Percentiles rank a stretch among this genome's conserved stretches.
These are phyloP conservation scores for Mycena leptocephala DNA, from an alignment of 768 basidiomycete species.

Conservation along the genomic window DNA sequence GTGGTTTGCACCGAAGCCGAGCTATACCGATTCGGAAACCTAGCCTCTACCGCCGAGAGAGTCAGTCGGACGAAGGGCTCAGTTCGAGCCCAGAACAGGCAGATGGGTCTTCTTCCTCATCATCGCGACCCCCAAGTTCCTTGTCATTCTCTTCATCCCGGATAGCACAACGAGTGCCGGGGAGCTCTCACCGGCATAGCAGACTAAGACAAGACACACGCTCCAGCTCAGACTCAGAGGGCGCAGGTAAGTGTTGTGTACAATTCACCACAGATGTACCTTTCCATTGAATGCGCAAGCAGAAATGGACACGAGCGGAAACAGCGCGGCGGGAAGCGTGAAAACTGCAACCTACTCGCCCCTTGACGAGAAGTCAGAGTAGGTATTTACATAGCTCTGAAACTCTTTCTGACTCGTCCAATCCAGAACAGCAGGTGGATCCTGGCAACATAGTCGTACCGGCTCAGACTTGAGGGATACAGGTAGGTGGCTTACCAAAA, in stretches of 20 bases:
- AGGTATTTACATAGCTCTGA: neutral
- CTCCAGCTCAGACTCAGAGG: neutral
- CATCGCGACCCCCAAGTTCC: neutral
- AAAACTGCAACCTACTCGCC: neutral
- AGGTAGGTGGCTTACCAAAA: neutral
- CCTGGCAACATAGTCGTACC: neutral
- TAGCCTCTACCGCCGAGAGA: neutral
- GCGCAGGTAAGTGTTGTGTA: neutral
- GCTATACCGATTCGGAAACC: neutral
- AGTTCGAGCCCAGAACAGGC: neutral
- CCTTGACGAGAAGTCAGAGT: neutral
- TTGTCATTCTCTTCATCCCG: neutral
- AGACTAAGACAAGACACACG: neutral
- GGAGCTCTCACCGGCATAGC: neutral
- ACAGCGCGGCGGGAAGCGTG: neutral
- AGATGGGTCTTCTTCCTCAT: neutral
- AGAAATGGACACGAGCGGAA: neutral
- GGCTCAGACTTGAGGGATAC: neutral
- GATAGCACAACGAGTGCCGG: neutral
- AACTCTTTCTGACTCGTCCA: neutral
- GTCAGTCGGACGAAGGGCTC: neutral
- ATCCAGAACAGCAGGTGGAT: neutral
- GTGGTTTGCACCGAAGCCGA: neutral
- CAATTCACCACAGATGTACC: neutral
- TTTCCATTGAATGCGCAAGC: neutral